Conservation (phyloP, 2,329 filamentous ascomycete species). For the Aaosphaeria arxii region DNA sequence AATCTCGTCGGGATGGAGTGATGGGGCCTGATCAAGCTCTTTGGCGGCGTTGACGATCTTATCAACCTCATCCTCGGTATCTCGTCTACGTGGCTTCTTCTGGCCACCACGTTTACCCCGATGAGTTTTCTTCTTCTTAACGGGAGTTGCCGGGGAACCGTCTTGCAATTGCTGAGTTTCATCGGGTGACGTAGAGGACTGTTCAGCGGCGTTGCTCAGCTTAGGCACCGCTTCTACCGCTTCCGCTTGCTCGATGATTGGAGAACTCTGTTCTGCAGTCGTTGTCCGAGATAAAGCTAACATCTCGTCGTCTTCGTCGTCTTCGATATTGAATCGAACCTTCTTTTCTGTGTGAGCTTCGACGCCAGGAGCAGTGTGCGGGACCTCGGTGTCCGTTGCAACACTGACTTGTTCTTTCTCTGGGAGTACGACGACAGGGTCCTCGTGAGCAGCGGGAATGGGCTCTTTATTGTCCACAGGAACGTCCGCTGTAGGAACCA, state of each 20-base stretch:
- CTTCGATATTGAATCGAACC: constrained; percentile 30
- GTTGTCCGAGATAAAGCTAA: constrained; percentile 32
- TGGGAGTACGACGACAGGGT: neutral
- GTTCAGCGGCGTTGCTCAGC: neutral
- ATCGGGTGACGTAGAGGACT: neutral
- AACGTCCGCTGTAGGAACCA: neutral
- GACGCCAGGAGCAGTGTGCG: constrained; percentile 1
- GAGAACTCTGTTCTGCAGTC: constrained; percentile 25
- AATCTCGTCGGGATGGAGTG: constrained; percentile 39
- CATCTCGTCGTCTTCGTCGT: constrained; percentile 28
- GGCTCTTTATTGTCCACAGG: neutral
- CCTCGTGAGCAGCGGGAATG: neutral
- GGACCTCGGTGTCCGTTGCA: neutral
- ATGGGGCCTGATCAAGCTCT: constrained; percentile 29
- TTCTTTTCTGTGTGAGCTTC: constrained; percentile 24
- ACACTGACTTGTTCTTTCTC: neutral
- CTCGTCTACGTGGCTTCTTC: constrained; percentile 41
- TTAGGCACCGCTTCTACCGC: neutral
- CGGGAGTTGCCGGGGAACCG: constrained; percentile 15
- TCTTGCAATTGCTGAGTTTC: neutral
- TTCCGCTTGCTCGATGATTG: constrained; percentile 6
- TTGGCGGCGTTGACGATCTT: constrained; percentile 40
- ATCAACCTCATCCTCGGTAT: constrained; percentile 35
- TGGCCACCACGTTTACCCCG: constrained; percentile 49
- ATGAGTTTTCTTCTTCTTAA: constrained; percentile 50